Evolutionary conservation across 1,284 basidiomycete genomes (phyloP).

Genomic region (Fomitopsis pinicola): DNA sequence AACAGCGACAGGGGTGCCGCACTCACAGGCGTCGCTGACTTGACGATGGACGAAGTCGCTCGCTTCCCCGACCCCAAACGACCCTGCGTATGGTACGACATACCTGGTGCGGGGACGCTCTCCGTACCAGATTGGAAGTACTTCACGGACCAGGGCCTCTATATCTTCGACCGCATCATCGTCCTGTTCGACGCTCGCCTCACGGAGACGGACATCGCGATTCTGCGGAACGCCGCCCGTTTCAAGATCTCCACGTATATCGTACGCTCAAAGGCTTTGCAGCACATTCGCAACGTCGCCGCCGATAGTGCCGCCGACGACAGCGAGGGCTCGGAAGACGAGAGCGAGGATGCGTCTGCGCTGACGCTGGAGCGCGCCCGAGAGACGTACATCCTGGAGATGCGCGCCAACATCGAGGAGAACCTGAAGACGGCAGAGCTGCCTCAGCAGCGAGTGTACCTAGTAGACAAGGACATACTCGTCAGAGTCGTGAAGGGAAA

Average conservation of each 20-base stretch:
- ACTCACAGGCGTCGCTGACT: neutral
- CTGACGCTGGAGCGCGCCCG: neutral
- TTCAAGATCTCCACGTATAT: conserved; percentile 2
- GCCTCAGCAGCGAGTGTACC: conserved; percentile 1
- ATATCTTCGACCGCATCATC: conserved; percentile 1
- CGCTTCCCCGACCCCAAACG: neutral
- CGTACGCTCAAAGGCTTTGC: conserved; percentile 2
- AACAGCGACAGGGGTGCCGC: neutral
- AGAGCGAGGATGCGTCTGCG: neutral
- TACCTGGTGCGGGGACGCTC: neutral
- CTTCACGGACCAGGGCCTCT: conserved; percentile 3
- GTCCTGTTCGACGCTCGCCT: conserved; percentile 1
- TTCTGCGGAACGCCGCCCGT: neutral
- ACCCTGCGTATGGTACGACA: neutral
- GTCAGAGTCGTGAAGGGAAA: too few relatives aligned
- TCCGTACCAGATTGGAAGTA: neutral
- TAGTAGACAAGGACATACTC: conserved; percentile 1
- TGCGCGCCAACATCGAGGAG: neutral
- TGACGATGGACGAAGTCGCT: neutral
- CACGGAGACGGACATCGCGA: neutral
- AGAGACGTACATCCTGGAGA: neutral
- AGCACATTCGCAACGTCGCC: neutral
- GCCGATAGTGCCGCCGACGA: neutral
- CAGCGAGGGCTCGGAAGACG: neutral
- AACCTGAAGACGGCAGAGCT: neutral